Evolutionary conservation across 768 basidiomycete genomes (phyloP).

Genomic region (Suillus placidus): DNA sequence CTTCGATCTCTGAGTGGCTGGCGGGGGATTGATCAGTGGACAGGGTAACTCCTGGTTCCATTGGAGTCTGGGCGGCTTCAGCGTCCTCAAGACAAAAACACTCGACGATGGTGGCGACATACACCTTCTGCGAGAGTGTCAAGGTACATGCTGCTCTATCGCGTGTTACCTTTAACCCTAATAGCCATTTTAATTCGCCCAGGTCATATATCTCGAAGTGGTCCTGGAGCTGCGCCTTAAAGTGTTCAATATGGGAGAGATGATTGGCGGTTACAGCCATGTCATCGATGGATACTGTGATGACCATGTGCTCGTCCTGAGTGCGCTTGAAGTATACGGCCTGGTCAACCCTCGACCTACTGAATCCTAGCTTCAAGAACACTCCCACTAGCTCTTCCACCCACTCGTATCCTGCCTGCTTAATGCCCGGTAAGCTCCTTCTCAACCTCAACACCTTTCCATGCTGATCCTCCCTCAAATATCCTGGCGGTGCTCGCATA

Average conservation of each 20-base stretch:
- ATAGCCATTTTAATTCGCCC: slow-evolving; percentile 13
- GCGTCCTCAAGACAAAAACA: not conserved
- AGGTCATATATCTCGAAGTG: slow-evolving; percentile 36
- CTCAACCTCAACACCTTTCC: not conserved
- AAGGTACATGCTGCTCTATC: slow-evolving; percentile 17
- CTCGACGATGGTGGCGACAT: slow-evolving; percentile 21
- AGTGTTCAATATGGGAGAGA: not conserved
- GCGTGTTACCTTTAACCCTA: slow-evolving; percentile 15
- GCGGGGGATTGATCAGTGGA: not conserved
- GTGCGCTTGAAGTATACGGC: not conserved
- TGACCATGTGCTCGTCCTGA: not conserved
- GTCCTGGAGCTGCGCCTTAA: slow-evolving; percentile 21
- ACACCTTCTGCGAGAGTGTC: slow-evolving; percentile 29
- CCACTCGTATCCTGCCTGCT: not conserved
- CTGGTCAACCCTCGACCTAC: not conserved
- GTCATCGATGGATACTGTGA: slow-evolving; percentile 10
- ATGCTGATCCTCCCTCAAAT: not conserved
- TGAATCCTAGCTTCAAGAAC: not conserved
- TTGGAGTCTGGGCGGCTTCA: not conserved
- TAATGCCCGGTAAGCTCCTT: not conserved
- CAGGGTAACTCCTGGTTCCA: not conserved
- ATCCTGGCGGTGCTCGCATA: not conserved
- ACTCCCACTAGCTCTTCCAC: not conserved
- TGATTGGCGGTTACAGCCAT: slow-evolving; percentile 4
- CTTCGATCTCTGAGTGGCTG: too few relatives aligned